Evolutionary conservation across 2,329 filamentous ascomycete genomes (phyloP).

Genomic region (Penicillium sp.): DNA sequence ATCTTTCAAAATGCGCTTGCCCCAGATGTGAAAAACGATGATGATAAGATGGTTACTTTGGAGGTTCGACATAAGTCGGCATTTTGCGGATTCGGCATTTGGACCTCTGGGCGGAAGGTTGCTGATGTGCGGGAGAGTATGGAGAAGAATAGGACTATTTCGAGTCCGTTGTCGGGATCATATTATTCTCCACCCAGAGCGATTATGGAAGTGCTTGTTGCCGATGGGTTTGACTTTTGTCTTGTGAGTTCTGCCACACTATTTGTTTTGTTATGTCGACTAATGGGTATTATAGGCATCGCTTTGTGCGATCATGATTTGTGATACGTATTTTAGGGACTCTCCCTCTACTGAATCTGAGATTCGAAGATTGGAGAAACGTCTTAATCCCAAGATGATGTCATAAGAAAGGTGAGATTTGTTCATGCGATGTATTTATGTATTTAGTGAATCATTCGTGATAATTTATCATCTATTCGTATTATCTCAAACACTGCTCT

Average conservation of each 20-base stretch:
- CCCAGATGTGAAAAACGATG: constrained; percentile 11
- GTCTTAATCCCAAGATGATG: neutral
- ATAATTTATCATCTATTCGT: neutral
- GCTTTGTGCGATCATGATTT: neutral
- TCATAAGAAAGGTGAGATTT: neutral
- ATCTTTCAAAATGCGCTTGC: constrained; percentile 27
- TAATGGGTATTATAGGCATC: neutral
- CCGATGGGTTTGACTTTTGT: constrained; percentile 13
- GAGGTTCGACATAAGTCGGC: constrained; percentile 4
- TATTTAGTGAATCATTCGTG: neutral
- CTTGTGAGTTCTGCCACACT: constrained; percentile 1
- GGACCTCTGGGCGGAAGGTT: constrained; percentile 7
- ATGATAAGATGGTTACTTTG: constrained; percentile 20
- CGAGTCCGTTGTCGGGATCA: neutral
- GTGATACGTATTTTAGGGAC: neutral
- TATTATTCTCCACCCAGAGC: neutral
- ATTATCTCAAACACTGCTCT: neutral
- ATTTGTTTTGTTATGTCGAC: neutral
- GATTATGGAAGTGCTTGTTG: constrained; percentile 12
- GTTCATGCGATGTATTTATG: neutral
- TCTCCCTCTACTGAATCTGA: neutral
- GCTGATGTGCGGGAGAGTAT: constrained; percentile 17
- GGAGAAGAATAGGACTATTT: constrained; percentile 6
- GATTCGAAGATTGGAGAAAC: neutral
- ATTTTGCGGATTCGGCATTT: neutral